A percentile compares a stretch with the other conserved stretches of the same genome.
Evolutionary conservation across 805 yeast genomes (phyloP).

Genomic region (Yarrowia hollandica): DNA sequence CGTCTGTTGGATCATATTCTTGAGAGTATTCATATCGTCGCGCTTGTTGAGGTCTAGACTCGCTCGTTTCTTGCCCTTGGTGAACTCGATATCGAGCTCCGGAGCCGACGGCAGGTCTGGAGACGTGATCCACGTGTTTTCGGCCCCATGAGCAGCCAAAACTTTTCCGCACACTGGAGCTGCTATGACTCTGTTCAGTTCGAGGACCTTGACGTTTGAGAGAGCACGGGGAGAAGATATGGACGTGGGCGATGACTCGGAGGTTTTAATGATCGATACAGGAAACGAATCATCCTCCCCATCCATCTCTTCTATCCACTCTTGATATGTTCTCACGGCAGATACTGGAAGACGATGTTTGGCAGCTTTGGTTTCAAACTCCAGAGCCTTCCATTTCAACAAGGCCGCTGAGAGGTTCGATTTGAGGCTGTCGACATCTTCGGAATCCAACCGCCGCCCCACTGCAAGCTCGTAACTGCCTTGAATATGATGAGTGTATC

Average conservation of each 20-base stretch:
- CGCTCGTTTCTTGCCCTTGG: constrained; percentile 5
- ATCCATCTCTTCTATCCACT: background rate
- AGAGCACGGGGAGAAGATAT: background rate
- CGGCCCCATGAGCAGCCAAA: background rate
- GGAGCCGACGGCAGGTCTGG: constrained; percentile 2
- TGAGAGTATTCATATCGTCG: background rate
- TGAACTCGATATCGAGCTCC: constrained; percentile 6
- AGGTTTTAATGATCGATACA: background rate
- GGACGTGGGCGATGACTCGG: background rate
- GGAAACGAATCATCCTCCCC: too few species aligned
- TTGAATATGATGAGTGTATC: constrained; percentile 5
- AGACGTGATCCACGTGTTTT: constrained; percentile 1
- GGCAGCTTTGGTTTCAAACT: background rate
- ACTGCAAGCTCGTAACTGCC: background rate
- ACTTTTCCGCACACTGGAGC: constrained; percentile 15
- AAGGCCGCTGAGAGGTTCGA: background rate
- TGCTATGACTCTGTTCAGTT: constrained; percentile 12
- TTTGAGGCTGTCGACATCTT: background rate
- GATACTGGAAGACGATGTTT: background rate
- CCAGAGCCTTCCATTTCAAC: background rate
- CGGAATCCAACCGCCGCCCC: background rate
- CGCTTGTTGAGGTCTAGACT: background rate
- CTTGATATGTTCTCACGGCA: background rate
- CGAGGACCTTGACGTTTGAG: background rate
- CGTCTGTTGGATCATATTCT: background rate